Evolutionary conservation across 73 alveolate species (phyloP), one percentile per base, ranked within the genome.

Genomic region (Effrenium voratum): DNA sequence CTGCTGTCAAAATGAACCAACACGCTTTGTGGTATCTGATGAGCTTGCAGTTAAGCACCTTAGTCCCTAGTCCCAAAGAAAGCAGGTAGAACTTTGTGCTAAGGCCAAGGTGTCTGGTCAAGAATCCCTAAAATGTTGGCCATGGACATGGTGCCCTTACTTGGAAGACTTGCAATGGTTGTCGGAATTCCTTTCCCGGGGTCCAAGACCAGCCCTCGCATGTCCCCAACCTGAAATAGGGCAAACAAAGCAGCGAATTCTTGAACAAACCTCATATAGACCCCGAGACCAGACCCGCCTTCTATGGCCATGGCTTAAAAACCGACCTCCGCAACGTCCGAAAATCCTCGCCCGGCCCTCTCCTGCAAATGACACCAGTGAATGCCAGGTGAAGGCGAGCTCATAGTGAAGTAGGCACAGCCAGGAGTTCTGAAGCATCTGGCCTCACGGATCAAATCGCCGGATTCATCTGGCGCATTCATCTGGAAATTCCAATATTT

Each of bases 331-430:
- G 16, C 38, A 60, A 38, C 75, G 34, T 24, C 75, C 16, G 75
- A 32, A 32, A 60, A n/a, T 60, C 30, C 75, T 60, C 36, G 16
- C 75, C 30, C 40, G 34, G 2, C 24, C 26, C 24, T 46, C 30
- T 72, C 83, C 83, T 72, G 83, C 83, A 72, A 72, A 36, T 72
- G 83, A 49, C 83, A 72, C 49, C 83, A 36, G 50, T 12, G 36
- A 13, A 30, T 24, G 30, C 36, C 36, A 24, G 50, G 46, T 30
- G 32, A 30, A 30, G 28, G 6, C 32, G 46, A 49, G 49, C 32
- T 34, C 15, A 49, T 49, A 8, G 83, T 72, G 30, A 72, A 72
- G 36, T 72, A 72, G 16, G 83, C 83, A 72, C 83, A 72, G 6
- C 83, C 83, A 5, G 50, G 13, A 8, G 83, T 36, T 72, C 49